These are phyloP conservation scores for Colletotrichum sp. DNA, from an alignment of 2,329 filamentous ascomycete genomes.

Conservation along the genomic window DNA sequence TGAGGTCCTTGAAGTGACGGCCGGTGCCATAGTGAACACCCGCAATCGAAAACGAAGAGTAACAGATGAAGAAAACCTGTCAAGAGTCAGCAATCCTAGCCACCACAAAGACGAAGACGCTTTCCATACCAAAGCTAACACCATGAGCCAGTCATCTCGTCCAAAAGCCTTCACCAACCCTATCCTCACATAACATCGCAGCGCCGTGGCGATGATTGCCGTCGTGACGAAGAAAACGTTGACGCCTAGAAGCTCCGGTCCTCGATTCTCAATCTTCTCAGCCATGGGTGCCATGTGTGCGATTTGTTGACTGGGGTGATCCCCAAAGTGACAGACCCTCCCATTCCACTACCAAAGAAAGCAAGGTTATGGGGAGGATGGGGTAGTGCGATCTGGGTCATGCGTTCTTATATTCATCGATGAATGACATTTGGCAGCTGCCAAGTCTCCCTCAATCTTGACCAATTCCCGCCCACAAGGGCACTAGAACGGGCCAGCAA, in stretches of 20 bases:
- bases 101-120: rapidly evolving
- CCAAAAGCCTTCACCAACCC: constrained; percentile 42
- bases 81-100: neutral
- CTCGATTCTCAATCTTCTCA: constrained; percentile 35
- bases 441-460: neutral
- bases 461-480: neutral
- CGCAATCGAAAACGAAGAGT: constrained; percentile 34
- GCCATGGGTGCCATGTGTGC: constrained; percentile 4
- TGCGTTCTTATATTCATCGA: neutral
- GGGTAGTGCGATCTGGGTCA: neutral
- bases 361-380: neutral
- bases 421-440: neutral
- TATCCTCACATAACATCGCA: constrained; percentile 40
- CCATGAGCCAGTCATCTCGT: constrained; percentile 44
- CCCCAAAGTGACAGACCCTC: neutral
- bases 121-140: constrained; percentile 33
- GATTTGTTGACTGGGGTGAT: neutral
- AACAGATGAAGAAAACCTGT: constrained; percentile 41
- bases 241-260: constrained; percentile 37
- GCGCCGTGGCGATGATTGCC: constrained; percentile 29
- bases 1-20: constrained; percentile 37
- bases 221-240: constrained; percentile 32
- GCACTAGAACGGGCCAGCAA: neutral
- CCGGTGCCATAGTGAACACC: constrained; percentile 47
- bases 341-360: neutral